These are phyloP conservation scores for Salicornia ramosissima DNA, from an alignment of 148 eudicot genomes.

Conservation along the genomic window DNA sequence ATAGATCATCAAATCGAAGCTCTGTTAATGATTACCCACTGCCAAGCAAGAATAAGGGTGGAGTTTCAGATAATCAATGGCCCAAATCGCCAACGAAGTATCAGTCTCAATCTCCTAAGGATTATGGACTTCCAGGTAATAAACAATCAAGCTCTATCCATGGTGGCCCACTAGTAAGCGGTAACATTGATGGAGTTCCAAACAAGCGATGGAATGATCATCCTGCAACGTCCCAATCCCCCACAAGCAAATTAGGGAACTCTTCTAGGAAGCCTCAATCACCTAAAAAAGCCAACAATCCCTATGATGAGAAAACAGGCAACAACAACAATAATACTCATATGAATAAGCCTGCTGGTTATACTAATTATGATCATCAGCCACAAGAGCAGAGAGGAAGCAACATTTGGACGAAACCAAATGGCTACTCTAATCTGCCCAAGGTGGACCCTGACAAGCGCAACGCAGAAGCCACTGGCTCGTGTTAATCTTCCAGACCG, in stretches of 20 bases:
- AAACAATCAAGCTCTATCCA: constrained; percentile 15
- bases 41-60: not conserved
- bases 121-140: constrained; percentile 8
- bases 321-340: not conserved
- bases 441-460: not conserved
- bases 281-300: constrained; percentile 1
- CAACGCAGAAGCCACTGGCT: not conserved
- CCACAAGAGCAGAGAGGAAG: constrained; percentile 6
- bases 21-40: not conserved
- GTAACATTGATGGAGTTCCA: not conserved
- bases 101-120: not conserved
- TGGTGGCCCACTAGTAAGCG: constrained; percentile 17
- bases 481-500: not conserved
- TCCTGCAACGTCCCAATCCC: constrained; percentile 10
- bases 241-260: not conserved
- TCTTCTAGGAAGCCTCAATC: not conserved
- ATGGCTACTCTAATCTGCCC: not conserved
- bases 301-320: constrained; percentile 10
- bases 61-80: not conserved
- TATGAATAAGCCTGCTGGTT: not conserved
- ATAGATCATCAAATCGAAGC: not conserved
- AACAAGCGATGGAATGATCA: not conserved
- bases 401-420: constrained; percentile 12
- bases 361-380: constrained; percentile 1
- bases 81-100: not conserved